Percentiles rank a stretch among this genome's conserved stretches.
phyloP scores from a whole-genome alignment of 2,329 filamentous ascomycete species.

The Mycosphaerella arachidis region DNA sequence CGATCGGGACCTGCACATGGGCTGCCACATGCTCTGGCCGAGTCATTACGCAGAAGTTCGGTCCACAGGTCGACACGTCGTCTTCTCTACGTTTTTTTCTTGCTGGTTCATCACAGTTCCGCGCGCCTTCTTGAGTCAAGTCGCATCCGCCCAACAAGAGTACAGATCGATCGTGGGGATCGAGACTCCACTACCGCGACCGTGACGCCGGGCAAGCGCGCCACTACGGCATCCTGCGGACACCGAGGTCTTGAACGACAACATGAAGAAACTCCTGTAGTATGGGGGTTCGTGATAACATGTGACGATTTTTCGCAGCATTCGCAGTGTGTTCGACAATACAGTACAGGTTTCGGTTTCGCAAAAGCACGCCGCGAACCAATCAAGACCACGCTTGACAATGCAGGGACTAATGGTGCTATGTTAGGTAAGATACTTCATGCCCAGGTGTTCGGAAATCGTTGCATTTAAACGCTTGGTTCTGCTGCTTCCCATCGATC shows the following conservation, averaged over 20 bases:
- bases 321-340: not conserved
- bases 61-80: not conserved
- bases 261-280: not conserved
- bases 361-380: not conserved
- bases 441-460: not conserved
- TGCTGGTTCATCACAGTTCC: not conserved
- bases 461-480: too few species aligned
- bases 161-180: not conserved
- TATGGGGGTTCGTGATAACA: not conserved
- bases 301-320: not conserved
- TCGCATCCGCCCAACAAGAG: not conserved
- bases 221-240: not conserved
- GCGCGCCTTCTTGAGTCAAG: not conserved
- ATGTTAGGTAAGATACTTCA: not conserved
- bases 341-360: not conserved
- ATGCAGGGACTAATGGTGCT: not conserved
- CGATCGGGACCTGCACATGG: not conserved
- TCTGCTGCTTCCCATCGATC: too few species aligned
- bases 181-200: not conserved
- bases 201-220: not conserved
- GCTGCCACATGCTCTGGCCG: not conserved
- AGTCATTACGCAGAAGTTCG: not conserved
- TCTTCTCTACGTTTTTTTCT: not conserved
- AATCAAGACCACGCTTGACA: not conserved
- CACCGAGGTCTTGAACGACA: too few species aligned